Evolutionary conservation across 139 green algal species (phyloP), one percentile per base, ranked within the genome.

Genomic region (Coelastrella sp.): DNA sequence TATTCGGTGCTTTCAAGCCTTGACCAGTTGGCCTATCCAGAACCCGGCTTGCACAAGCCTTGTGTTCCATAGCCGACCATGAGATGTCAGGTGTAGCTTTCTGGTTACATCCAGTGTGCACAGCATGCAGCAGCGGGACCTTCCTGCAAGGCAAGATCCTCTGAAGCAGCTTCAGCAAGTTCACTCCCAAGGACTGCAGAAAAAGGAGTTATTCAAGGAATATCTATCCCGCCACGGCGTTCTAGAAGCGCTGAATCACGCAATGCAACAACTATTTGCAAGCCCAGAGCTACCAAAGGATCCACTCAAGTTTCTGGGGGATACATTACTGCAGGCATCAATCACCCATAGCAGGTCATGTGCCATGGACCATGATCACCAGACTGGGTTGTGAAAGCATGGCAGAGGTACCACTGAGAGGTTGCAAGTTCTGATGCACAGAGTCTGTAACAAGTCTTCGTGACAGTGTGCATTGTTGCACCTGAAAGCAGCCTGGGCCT

Each of bases 201-300:
- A 83, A 30, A 89, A 89, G 60, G 43, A 82, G 1, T 45, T 89
- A 0, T 89, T 89, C 45, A 89, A 89, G 72, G 79, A 89, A 71
- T 89, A 89, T 50, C 59, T 89, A 1, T 32, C 48, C 6, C 60
- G 79, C 4, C 85, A 89, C 40, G 57, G 85, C 37, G 85, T 86
- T 30, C 69, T 82, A 51, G 75, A 82, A 40, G 30, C 35, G 23
- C 27, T 82, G 27, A 82, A 82, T 38, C 6, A 62, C 9, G 75
- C 51, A 6, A 35, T 82, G 30, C 34, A 69, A 19, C 15, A 37
- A 35, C 5, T 82, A 23, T 82, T 82, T 41, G 0, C 37, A 32
- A 51, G 53, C 35, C 27, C 27, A 3, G 50, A 69, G 13, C 32
- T 82, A 32, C 75, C 51, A 37, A 13, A 50, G 15, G 53, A 82